phyloP scores from a whole-genome alignment of 2,329 filamentous ascomycete genomes.

The Nemania sp. region DNA sequence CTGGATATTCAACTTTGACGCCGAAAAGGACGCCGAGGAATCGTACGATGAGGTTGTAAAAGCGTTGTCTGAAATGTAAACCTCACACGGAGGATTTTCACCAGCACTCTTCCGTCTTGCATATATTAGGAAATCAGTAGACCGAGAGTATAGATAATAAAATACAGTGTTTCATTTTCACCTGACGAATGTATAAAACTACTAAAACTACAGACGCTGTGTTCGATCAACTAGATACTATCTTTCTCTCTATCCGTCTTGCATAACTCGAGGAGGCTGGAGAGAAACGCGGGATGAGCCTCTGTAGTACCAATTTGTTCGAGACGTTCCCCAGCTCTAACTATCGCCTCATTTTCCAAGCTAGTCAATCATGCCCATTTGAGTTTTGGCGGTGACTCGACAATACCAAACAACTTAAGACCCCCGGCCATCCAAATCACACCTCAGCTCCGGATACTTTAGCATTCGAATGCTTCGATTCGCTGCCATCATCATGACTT shows the following conservation, averaged over 20 bases:
- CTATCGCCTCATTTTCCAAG: too few relatives aligned
- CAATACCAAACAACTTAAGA: neutral
- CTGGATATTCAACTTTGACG: conserved; percentile 57
- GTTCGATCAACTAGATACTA: too few relatives aligned
- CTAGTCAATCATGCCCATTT: too few relatives aligned
- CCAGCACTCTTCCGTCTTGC: too few relatives aligned
- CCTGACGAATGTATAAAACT: too few relatives aligned
- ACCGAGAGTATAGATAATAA: too few relatives aligned
- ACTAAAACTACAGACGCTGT: too few relatives aligned
- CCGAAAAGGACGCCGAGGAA: conserved; percentile 49
- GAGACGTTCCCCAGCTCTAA: neutral
- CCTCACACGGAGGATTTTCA: neutral
- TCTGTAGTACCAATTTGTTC: neutral
- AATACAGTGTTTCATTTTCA: too few relatives aligned
- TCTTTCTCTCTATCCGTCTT: neutral
- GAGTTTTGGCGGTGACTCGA: too few relatives aligned
- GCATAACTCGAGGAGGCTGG: neutral
- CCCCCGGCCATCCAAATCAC: neutral
- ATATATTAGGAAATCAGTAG: too few relatives aligned
- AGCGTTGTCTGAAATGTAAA: conserved; percentile 28
- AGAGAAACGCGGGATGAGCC: neutral
- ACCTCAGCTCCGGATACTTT: neutral
- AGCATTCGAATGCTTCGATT: neutral
- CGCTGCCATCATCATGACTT: conserved; percentile 1
- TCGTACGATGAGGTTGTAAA: conserved; percentile 42